Percentiles rank a stretch among this genome's conserved stretches.
phyloP scores from a whole-genome alignment of 2,329 filamentous ascomycete species.

The Fusarium chuoi region DNA sequence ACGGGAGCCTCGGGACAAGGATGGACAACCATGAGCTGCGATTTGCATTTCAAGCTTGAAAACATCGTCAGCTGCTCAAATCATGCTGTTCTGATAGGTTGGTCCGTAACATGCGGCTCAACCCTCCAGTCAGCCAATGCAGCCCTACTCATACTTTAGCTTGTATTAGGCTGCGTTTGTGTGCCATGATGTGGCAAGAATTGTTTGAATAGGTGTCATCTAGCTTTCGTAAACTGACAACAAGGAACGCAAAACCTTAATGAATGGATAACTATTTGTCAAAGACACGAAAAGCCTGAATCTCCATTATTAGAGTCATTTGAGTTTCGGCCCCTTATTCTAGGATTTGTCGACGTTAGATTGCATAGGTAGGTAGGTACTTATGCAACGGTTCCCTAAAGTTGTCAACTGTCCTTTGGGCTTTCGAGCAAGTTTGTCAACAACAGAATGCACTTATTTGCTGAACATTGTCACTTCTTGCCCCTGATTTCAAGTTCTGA shows the following conservation, averaged over 20 bases:
- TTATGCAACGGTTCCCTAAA: neutral
- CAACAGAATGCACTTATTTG: neutral
- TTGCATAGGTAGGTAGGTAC: too few relatives aligned
- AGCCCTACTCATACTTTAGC: slow-evolving; percentile 11
- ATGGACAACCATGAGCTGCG: neutral
- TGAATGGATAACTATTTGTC: neutral
- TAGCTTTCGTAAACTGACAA: neutral
- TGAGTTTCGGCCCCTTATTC: neutral
- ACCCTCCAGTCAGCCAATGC: slow-evolving; percentile 7
- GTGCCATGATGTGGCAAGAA: neutral
- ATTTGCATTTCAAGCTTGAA: slow-evolving; percentile 1
- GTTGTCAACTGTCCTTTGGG: neutral
- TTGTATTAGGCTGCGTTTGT: neutral
- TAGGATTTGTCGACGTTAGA: neutral
- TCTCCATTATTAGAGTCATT: neutral
- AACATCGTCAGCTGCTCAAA: slow-evolving; percentile 5
- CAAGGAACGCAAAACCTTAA: neutral
- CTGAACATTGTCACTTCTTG: neutral
- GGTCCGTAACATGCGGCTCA: slow-evolving; percentile 6
- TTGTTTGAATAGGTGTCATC: neutral
- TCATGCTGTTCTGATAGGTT: slow-evolving; percentile 5
- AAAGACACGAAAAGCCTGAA: neutral
- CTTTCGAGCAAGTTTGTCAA: too few relatives aligned
- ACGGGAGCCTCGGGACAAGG: slow-evolving; percentile 14
- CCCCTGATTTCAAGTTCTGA: neutral